Conservation (phyloP, 495 filamentous ascomycete species). For the Podospora australis region DNA sequence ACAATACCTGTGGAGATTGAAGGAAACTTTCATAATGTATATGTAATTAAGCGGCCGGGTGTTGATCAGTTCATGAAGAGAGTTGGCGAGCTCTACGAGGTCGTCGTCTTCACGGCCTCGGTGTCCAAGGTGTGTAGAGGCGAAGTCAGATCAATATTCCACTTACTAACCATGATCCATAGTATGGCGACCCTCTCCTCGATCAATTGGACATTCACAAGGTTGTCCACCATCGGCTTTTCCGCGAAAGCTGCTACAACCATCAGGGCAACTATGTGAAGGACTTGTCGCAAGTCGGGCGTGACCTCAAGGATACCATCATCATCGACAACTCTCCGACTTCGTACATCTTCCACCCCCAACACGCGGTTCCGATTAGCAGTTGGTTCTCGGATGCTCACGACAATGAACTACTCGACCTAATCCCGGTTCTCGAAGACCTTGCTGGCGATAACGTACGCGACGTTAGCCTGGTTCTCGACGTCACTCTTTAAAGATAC, state of each 20-base stretch:
- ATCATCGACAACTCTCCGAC: constrained; percentile 99
- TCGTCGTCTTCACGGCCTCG: constrained; percentile 97
- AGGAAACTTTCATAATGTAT: constrained; percentile 98
- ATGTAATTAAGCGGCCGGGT: constrained; percentile 96
- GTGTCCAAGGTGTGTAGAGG: constrained; percentile 78
- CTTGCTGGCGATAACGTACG: constrained; percentile 77
- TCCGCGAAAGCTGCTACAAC: constrained; percentile 98
- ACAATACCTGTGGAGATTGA: constrained; percentile 99
- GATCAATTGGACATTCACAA: constrained; percentile 97
- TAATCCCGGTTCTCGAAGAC: constrained; percentile 98
- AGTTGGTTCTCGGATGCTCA: constrained; percentile 99
- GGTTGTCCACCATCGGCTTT: constrained; percentile 92
- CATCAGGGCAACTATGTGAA: constrained; percentile 99
- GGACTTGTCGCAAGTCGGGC: constrained; percentile 93
- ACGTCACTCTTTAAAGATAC: constrained; percentile 73
- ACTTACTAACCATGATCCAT: constrained; percentile 9
- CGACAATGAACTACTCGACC: constrained; percentile 96
- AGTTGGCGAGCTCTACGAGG: constrained; percentile 94
- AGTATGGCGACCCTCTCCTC: constrained; percentile 95
- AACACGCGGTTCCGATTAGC: constrained; percentile 98
- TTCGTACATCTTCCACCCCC: constrained; percentile 98
- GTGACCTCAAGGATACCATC: constrained; percentile 94
- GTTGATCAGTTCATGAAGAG: constrained; percentile 99
- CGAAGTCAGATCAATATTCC: neutral
- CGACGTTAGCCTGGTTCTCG: constrained; percentile 96